A percentile compares a stretch with the other conserved stretches of the same genome.
Evolutionary conservation across 1,284 basidiomycete genomes (phyloP).

Genomic region (Austroboletus novae-zelandiae): DNA sequence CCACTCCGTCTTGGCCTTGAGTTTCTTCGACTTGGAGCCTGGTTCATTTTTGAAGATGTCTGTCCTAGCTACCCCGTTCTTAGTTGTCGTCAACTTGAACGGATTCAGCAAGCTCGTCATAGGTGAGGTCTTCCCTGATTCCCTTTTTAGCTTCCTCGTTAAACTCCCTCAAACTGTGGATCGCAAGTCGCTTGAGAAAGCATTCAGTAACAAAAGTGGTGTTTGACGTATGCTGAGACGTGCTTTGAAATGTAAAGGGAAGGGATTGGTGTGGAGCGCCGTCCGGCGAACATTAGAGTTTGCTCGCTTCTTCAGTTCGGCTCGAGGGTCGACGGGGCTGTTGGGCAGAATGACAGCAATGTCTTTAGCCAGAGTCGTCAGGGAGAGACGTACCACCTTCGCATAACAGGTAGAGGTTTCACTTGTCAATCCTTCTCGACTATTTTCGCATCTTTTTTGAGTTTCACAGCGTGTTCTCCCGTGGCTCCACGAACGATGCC

Average conservation of each 20-base stretch:
- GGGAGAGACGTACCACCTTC: slow-evolving; percentile 75
- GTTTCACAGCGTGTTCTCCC: slow-evolving; percentile 79
- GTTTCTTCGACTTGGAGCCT: slow-evolving; percentile 31
- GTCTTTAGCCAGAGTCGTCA: background rate
- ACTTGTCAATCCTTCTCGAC: slow-evolving; percentile 88
- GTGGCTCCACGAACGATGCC: slow-evolving; percentile 91
- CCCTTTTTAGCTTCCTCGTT: slow-evolving; percentile 75
- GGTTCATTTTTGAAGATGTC: slow-evolving; percentile 32
- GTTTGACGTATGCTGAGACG: slow-evolving; percentile 92
- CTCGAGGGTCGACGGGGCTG: slow-evolving; percentile 70
- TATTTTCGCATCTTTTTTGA: slow-evolving; percentile 84
- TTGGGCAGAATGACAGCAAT: slow-evolving; percentile 81
- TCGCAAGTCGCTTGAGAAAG: slow-evolving; percentile 84
- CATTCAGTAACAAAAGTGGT: slow-evolving; percentile 86
- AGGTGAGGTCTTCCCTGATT: slow-evolving; percentile 57
- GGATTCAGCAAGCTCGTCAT: slow-evolving; percentile 66
- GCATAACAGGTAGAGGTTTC: slow-evolving; percentile 93
- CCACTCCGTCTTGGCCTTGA: slow-evolving; percentile 43
- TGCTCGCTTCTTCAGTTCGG: slow-evolving; percentile 83
- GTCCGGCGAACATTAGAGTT: slow-evolving; percentile 75
- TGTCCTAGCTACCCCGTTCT: slow-evolving; percentile 8
- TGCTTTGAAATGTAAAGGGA: slow-evolving; percentile 91
- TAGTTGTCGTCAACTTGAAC: slow-evolving; percentile 25
- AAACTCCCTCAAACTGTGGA: slow-evolving; percentile 80
- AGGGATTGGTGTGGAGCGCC: slow-evolving; percentile 86